Percentiles rank a stretch among this genome's conserved stretches.
These are phyloP conservation scores for Coemansia sp. DNA, from an alignment of 192 early-diverging fungal genomes.

Conservation along the genomic window DNA sequence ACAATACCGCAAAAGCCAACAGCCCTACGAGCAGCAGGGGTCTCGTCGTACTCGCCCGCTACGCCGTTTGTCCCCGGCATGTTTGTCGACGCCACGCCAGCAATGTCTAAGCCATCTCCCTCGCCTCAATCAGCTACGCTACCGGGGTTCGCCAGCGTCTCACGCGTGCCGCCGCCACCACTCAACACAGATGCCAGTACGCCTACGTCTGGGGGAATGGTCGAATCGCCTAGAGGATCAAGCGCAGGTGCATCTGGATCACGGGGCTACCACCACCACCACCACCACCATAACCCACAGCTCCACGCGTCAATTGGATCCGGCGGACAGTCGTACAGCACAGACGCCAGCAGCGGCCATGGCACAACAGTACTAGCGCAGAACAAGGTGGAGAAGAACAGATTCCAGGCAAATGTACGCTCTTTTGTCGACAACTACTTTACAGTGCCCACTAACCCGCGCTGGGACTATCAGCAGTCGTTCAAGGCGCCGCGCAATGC, in stretches of 20 bases:
- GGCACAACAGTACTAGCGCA: constrained; percentile 14
- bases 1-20: background rate
- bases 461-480: constrained; percentile 55
- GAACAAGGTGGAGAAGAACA: constrained; percentile 51
- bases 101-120: constrained; percentile 24
- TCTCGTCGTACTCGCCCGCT: constrained; percentile 15
- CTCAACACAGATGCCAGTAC: constrained; percentile 10
- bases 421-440: constrained; percentile 52
- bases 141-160: constrained; percentile 11
- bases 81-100: constrained; percentile 21
- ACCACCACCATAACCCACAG: constrained; percentile 9
- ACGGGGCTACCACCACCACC: constrained; percentile 5
- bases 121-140: constrained; percentile 12
- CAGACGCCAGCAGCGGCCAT: background rate
- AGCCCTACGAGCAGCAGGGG: constrained; percentile 10
- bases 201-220: constrained; percentile 20
- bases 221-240: constrained; percentile 24
- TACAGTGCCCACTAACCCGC: constrained; percentile 17
- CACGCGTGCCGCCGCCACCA: constrained; percentile 5
- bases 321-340: constrained; percentile 12
- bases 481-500: constrained; percentile 54
- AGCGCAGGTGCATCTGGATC: constrained; percentile 1
- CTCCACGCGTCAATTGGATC: background rate
- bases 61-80: constrained; percentile 16
- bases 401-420: constrained; percentile 53